A percentile compares a stretch with the other conserved stretches of the same genome.
phyloP scores from a whole-genome alignment of 441 rosid species.

The Theobroma grandiflorum region DNA sequence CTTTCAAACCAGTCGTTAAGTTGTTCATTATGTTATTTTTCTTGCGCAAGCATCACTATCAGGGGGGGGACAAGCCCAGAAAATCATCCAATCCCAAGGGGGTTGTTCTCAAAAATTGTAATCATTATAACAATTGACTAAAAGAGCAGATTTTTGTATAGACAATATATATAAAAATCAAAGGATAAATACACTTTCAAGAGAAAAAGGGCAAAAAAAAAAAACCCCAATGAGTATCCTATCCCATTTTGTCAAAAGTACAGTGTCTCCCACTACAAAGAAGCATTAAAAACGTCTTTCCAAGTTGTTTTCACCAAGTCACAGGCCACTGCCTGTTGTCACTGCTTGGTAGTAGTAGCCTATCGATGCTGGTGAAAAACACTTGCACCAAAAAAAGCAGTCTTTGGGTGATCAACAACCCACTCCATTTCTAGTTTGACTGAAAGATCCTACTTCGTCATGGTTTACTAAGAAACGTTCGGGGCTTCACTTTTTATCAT shows the following conservation, averaged over 20 bases:
- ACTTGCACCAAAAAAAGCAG: background rate
- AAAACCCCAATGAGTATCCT: conserved; percentile 21
- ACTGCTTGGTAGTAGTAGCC: too few species aligned
- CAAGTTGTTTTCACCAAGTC: background rate
- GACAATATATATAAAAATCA: background rate
- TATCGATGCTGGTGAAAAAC: background rate
- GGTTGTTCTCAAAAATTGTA: background rate
- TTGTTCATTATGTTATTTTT: conserved; percentile 18
- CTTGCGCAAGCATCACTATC: background rate
- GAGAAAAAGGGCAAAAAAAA: background rate
- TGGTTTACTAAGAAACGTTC: background rate
- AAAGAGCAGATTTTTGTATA: background rate
- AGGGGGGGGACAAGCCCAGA: background rate
- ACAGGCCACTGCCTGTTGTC: background rate
- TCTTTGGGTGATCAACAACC: too few species aligned
- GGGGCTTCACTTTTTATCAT: too few species aligned
- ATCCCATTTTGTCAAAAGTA: conserved; percentile 22
- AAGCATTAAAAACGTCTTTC: background rate
- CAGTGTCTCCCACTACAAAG: conserved; percentile 29
- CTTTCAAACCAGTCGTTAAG: background rate
- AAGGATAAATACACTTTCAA: background rate
- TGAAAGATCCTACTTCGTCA: background rate
- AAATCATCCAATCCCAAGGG: conserved; percentile 7
- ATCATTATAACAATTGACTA: conserved; percentile 29
- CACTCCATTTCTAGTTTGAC: conserved; percentile 27